Percentiles rank a stretch among this genome's conserved stretches.
Conservation (phyloP, 2,329 filamentous ascomycete genomes). For the Nigrospora osmanthi region DNA sequence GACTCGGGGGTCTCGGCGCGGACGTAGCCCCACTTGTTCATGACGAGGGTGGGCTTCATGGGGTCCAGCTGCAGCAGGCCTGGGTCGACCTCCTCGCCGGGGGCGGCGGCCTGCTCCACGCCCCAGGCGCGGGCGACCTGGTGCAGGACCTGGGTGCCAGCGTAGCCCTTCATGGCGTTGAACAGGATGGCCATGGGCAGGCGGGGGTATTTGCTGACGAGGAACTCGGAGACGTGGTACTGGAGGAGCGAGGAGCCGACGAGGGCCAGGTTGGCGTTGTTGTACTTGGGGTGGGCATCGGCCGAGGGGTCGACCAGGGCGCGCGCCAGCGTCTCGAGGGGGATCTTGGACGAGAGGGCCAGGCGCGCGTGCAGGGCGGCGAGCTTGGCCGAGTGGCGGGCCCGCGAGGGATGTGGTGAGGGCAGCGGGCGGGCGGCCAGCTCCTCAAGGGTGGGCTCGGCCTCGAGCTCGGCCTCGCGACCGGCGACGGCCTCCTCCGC, state of each 20-base stretch:
- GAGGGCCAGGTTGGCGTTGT: conserved; percentile 77
- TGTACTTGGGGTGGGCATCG: conserved; percentile 72
- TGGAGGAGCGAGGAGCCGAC: conserved; percentile 77
- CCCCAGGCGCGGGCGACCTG: conserved; percentile 81
- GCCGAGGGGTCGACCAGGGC: conserved; percentile 81
- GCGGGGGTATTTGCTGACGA: conserved; percentile 84
- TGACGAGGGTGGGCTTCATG: conserved; percentile 33
- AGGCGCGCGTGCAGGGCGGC: conserved; percentile 87
- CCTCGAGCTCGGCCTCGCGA: conserved; percentile 1
- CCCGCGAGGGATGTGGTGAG: conserved; percentile 62
- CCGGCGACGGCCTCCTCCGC: no score
- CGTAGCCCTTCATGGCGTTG: conserved; percentile 77
- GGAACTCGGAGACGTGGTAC: conserved; percentile 82
- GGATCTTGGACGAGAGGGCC: conserved; percentile 71
- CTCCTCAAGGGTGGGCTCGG: neutral
- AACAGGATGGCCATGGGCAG: conserved; percentile 84
- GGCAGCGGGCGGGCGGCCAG: conserved; percentile 39
- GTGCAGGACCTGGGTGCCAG: conserved; percentile 66
- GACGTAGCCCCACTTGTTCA: conserved; percentile 42
- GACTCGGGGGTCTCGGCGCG: conserved; percentile 41
- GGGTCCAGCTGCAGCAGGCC: conserved; percentile 76
- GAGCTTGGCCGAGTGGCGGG: conserved; percentile 75
- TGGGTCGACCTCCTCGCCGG: conserved; percentile 85
- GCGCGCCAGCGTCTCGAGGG: conserved; percentile 77
- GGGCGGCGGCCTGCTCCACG: conserved; percentile 77